Conservation (phyloP, 2,329 filamentous ascomycete genomes). For the Blastomyces gilchristii region DNA sequence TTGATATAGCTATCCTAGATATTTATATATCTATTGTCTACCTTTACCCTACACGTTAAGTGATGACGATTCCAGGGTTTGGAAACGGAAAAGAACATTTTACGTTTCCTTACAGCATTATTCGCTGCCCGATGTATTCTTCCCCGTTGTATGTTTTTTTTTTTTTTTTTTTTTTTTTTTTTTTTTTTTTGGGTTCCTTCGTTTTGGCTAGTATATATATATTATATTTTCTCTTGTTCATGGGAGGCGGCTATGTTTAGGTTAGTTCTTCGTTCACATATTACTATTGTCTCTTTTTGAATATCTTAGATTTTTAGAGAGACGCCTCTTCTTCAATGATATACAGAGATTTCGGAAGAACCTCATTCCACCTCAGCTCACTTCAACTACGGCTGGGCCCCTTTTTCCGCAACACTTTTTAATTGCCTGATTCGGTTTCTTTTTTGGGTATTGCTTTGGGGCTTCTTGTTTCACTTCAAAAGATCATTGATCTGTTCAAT, state of each 20-base stretch:
- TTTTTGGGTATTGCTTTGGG: not conserved
- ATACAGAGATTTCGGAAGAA: not conserved
- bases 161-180: too few relatives aligned
- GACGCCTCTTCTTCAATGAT: not conserved
- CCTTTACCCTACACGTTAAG: not conserved
- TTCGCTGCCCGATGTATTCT: not conserved
- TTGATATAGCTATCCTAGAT: not conserved
- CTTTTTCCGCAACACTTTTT: not conserved
- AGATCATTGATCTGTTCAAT: not conserved
- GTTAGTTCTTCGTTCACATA: not conserved
- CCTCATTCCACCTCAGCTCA: not conserved
- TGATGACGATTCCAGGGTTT: not conserved
- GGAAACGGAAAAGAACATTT: not conserved
- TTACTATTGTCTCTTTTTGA: not conserved
- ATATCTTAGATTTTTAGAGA: not conserved
- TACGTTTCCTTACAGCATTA: not conserved
- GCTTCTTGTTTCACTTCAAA: not conserved
- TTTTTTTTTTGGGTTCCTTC: too few relatives aligned
- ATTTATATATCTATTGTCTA: slow-evolving; percentile 10
- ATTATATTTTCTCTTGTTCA: not conserved
- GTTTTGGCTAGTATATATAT: not conserved
- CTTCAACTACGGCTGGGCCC: not conserved
- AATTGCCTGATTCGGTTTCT: not conserved
- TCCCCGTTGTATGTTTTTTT: too few relatives aligned
- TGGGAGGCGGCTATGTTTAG: not conserved